Evolutionary conservation across 768 basidiomycete genomes (phyloP), one percentile per base, ranked within the genome.

Genomic region (Xerocomellus chrysenteron): DNA sequence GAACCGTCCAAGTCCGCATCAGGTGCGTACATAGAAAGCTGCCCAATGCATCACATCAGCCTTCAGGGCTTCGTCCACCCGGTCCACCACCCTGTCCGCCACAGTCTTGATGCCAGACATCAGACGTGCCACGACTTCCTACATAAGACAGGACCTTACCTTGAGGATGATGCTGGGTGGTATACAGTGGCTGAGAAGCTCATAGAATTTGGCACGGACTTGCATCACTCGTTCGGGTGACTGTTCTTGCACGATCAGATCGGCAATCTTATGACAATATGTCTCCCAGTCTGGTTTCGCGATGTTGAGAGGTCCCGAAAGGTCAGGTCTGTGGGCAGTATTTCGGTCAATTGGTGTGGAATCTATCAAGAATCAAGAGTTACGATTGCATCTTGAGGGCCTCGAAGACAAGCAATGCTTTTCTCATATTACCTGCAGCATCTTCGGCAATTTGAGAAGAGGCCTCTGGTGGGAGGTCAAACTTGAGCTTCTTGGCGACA

Each of bases 241-340:
- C 74, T 99, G 97, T 65, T 97, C 93, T 58, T 83, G 79, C 17
- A 98, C 76, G 59, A 99, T 94, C 66, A 91, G 75, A 70, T 95
- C 93, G 14, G 90, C 94, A 12, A 98, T 87, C 69, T 94, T 93
- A 62, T 87, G 80, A 63, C 95, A 97, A 69, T 97, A 99, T 12
- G 90, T 91, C 72, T 99, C 97, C 97, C 97, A 99, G 68, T 99
- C 97, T n/a, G 97, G 94, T 73, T 98, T 94, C 14, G 94, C 93
- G 54, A 96, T 93, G 35, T 82, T 80, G 54, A 94, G 74, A 39
- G 88, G 75, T 33, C 90, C 90, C 5, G 85, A 82, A 39, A 96
- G 79, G 69, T 94, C 90, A n/a, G 91, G 89, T 53, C 91, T 93
- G 64, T 13, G 47, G 55, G 9, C 26, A 49, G 52, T 37, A 47